phyloP scores from a whole-genome alignment of 352 stramenopile genomes.

The Globisporangium uncinulatum region DNA sequence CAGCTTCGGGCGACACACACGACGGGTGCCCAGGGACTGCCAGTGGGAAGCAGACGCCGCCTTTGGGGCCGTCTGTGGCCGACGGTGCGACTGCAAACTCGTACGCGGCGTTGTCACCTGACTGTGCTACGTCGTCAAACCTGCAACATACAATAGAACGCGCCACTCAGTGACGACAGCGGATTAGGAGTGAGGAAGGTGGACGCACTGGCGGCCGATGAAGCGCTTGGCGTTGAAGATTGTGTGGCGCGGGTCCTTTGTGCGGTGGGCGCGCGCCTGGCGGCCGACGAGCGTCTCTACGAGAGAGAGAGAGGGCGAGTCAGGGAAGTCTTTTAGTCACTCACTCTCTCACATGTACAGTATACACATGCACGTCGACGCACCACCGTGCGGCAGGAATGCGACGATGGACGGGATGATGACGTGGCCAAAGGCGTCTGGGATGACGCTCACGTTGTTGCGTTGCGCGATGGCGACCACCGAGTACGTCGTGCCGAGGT shows the following conservation, averaged over 20 bases:
- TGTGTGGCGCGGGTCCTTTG: slow-evolving; percentile 48
- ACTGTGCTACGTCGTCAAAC: slow-evolving; percentile 22
- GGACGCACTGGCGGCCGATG: slow-evolving; percentile 34
- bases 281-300: slow-evolving; percentile 44
- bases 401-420: slow-evolving; percentile 63
- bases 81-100: slow-evolving; percentile 31
- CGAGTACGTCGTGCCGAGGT: slow-evolving; percentile 76
- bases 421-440: slow-evolving; percentile 37
- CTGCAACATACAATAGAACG: slow-evolving; percentile 3
- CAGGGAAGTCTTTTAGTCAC: background rate
- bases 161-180: background rate
- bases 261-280: slow-evolving; percentile 36
- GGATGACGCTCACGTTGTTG: slow-evolving; percentile 57
- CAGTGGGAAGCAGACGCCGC: slow-evolving; percentile 43
- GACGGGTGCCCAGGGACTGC: slow-evolving; percentile 24
- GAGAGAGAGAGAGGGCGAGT: background rate
- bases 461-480: slow-evolving; percentile 64
- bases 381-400: slow-evolving; percentile 46
- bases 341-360: background rate
- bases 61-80: background rate
- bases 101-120: slow-evolving; percentile 26
- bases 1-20: slow-evolving; percentile 39
- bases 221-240: slow-evolving; percentile 80
- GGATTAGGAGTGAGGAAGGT: background rate
- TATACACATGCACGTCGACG: background rate